Percentiles rank a stretch among this genome's conserved stretches.
Conservation (phyloP, 306 rosid genomes). For the Acmispon strigosus region DNA sequence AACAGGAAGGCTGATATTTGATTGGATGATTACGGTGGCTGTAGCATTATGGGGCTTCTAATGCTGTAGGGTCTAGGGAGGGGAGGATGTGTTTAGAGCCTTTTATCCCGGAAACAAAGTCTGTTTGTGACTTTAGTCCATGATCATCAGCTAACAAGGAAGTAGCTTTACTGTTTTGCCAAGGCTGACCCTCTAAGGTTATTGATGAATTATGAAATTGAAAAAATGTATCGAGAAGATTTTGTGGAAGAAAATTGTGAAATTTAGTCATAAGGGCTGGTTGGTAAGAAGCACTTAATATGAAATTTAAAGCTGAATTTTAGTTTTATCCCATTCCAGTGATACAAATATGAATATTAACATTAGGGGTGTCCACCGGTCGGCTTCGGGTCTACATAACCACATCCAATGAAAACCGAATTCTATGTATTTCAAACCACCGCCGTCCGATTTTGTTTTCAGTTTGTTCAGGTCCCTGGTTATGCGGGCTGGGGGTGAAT, state of each 20-base stretch:
- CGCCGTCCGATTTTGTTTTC: no score
- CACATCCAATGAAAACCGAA: no score
- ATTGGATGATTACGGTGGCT: neutral
- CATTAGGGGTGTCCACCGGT: no score
- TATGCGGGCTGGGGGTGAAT: no score
- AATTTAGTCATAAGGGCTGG: neutral
- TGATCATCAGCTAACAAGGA: neutral
- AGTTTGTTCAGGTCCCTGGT: no score
- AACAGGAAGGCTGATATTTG: neutral
- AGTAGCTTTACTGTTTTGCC: neutral
- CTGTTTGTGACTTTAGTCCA: neutral
- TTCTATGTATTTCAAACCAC: no score
- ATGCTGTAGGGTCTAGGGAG: slow-evolving; percentile 4
- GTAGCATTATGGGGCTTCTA: neutral
- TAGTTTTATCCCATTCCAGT: neutral
- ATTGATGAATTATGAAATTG: neutral
- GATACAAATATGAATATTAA: neutral
- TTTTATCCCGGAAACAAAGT: neutral
- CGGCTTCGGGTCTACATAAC: no score
- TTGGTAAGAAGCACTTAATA: neutral
- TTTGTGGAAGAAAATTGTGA: neutral
- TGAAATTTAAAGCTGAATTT: neutral
- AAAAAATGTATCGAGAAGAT: neutral
- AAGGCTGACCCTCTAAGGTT: neutral
- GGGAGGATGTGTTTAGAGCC: neutral